Conservation (phyloP, 1,284 basidiomycete genomes). For the Leccinum glutinopallens region DNA sequence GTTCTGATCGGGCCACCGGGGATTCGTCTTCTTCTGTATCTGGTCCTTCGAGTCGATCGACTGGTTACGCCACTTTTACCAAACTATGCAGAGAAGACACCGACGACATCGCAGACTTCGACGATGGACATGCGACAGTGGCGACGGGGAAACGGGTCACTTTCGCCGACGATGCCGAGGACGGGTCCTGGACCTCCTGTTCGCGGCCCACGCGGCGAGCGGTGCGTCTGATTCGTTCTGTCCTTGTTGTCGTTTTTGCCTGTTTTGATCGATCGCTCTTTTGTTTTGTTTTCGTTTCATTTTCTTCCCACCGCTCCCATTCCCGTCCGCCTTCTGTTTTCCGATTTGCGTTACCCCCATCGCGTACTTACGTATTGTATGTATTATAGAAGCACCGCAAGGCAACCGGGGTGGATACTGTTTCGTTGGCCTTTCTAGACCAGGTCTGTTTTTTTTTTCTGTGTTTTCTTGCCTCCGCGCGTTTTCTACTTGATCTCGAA, state of each 20-base stretch:
- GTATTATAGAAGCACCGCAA: conserved; percentile 30
- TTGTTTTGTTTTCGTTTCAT: background rate
- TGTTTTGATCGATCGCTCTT: conserved; percentile 8
- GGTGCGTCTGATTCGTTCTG: conserved; percentile 22
- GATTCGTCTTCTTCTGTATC: conserved; percentile 15
- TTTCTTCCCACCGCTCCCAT: background rate
- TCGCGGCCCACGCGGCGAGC: conserved; percentile 32
- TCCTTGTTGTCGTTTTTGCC: background rate
- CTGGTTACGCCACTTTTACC: conserved; percentile 26
- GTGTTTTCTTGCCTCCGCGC: background rate
- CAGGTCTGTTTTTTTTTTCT: conserved; percentile 27
- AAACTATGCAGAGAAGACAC: conserved; percentile 31
- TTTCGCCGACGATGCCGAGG: conserved; percentile 30
- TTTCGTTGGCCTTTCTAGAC: conserved; percentile 13
- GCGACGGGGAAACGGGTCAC: conserved; percentile 29
- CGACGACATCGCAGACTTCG: conserved; percentile 33
- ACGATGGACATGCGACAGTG: conserved; percentile 22
- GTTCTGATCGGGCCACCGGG: conserved; percentile 15
- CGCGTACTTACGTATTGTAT: conserved; percentile 1
- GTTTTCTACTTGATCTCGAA: conserved; percentile 9
- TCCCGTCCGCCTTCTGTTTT: background rate
- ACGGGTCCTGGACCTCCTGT: conserved; percentile 13
- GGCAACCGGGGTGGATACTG: conserved; percentile 17
- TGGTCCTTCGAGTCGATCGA: conserved; percentile 27
- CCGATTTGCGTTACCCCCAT: background rate